Conservation (phyloP, 1,284 basidiomycete species). For the Marasmius fiardii region DNA sequence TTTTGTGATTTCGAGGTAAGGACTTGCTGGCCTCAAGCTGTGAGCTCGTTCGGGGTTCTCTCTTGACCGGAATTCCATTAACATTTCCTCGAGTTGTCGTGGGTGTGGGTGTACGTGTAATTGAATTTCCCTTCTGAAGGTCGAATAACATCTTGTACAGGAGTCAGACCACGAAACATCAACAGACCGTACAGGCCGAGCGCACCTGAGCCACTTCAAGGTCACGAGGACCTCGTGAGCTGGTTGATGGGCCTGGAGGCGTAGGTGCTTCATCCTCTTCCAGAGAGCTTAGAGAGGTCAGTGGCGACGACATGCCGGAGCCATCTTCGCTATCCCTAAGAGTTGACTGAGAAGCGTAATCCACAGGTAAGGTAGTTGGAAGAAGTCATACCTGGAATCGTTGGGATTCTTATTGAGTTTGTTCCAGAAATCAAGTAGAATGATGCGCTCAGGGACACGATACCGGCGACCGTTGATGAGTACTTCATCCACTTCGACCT, state of each 20-base stretch:
- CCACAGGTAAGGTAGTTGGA: background rate
- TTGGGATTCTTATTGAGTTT: conserved; percentile 57
- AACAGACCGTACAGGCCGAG: background rate
- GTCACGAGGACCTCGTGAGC: conserved; percentile 30
- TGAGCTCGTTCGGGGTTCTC: background rate
- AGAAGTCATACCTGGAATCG: conserved; percentile 36
- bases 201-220: conserved; percentile 43
- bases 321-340: conserved; percentile 35
- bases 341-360: background rate
- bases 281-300: conserved; percentile 72
- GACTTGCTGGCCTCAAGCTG: background rate
- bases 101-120: background rate
- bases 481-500: conserved; percentile 67
- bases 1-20: background rate
- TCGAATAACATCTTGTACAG: conserved; percentile 33
- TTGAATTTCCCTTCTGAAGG: conserved; percentile 19
- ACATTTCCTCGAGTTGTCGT: background rate
- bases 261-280: conserved; percentile 52
- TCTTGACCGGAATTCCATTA: conserved; percentile 1
- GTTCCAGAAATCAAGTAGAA: conserved; percentile 95
- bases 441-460: conserved; percentile 90
- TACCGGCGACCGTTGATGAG: conserved; percentile 84
- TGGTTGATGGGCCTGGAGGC: conserved; percentile 5
- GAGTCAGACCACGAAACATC: background rate
- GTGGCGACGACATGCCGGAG: conserved; percentile 63